Conservation (phyloP, 2,329 filamentous ascomycete species). For the Sphaerulina vaccinii region DNA sequence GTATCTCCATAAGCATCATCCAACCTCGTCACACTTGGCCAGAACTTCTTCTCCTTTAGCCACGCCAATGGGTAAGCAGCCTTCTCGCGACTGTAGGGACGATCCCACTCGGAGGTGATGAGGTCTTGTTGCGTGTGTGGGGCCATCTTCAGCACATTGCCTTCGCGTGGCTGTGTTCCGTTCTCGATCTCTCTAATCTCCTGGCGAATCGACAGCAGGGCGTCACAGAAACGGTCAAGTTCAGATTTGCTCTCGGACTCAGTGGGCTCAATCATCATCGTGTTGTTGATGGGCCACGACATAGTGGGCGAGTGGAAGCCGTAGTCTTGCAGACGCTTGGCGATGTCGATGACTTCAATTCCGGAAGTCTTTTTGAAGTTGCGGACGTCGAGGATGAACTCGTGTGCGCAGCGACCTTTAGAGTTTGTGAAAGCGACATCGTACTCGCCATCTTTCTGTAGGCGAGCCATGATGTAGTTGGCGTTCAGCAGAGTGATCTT, state of each 20-base stretch:
- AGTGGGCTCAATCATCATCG: conserved; percentile 96
- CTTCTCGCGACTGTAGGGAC: conserved; percentile 76
- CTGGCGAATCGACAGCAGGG: conserved; percentile 77
- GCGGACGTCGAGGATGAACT: conserved; percentile 91
- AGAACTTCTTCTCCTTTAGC: conserved; percentile 95
- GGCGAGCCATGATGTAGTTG: conserved; percentile 89
- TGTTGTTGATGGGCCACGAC: conserved; percentile 93
- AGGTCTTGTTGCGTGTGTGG: conserved; percentile 85
- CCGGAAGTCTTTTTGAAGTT: conserved; percentile 79
- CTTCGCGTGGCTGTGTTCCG: conserved; percentile 69
- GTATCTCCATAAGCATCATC: conserved; percentile 88
- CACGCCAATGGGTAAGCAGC: conserved; percentile 84
- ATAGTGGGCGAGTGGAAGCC: conserved; percentile 97
- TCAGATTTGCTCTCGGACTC: conserved; percentile 91
- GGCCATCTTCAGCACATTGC: conserved; percentile 84
- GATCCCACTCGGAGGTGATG: conserved; percentile 72
- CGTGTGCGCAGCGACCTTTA: conserved; percentile 85
- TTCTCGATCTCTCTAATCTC: conserved; percentile 85
- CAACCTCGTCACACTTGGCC: conserved; percentile 81
- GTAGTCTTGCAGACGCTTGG: conserved; percentile 94
- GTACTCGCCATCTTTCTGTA: conserved; percentile 72
- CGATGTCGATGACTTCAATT: conserved; percentile 89
- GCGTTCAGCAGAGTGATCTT: conserved; percentile 93
- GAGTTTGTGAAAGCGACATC: conserved; percentile 90
- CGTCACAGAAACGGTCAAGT: conserved; percentile 89